Conservation (phyloP, 352 stramenopile genomes). For the Globisporangium uncinulatum region DNA sequence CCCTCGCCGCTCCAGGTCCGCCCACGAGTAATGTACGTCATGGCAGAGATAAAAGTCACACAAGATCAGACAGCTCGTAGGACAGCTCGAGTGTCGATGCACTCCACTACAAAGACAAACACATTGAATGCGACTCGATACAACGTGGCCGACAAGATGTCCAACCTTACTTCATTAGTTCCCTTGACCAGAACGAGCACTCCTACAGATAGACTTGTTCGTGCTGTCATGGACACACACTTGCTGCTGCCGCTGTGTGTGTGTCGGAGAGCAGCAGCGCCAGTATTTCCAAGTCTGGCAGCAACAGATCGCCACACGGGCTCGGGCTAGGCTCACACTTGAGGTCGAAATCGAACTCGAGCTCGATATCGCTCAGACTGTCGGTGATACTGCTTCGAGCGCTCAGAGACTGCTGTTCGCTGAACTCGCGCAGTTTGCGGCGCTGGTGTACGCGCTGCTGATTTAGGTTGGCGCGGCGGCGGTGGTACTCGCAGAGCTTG, state of each 20-base stretch:
- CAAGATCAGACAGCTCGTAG: no score
- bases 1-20: no score
- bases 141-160: no score
- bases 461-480: constrained; percentile 35
- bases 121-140: no score
- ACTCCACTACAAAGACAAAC: no score
- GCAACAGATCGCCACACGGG: constrained; percentile 9
- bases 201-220: no score
- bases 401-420: not conserved
- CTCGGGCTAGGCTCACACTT: constrained; percentile 12
- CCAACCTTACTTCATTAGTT: no score
- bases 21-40: no score
- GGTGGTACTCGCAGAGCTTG: constrained; percentile 36
- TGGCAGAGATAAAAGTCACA: no score
- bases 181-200: no score
- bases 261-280: constrained; percentile 11
- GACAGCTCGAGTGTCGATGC: no score
- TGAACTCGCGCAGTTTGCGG: constrained; percentile 7
- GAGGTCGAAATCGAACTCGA: constrained; percentile 7
- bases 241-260: not conserved
- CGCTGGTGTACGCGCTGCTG: constrained; percentile 31
- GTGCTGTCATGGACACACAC: not conserved
- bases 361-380: constrained; percentile 8
- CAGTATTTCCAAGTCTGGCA: constrained; percentile 10
- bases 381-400: not conserved